phyloP scores from a whole-genome alignment of 257 asterid genomes.

The Capsicum chinense region DNA sequence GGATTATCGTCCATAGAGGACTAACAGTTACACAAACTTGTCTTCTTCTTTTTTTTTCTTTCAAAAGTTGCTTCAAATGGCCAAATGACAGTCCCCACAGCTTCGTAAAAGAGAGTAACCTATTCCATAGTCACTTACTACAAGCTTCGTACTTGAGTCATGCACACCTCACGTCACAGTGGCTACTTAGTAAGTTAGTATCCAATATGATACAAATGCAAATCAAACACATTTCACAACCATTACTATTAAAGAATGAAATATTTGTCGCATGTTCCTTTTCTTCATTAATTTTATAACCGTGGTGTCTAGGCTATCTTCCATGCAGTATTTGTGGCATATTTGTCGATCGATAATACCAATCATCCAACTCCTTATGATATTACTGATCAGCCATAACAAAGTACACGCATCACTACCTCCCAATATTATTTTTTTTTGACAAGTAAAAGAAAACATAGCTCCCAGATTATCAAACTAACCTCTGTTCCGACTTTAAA shows the following conservation, averaged over 20 bases:
- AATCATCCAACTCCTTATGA: not conserved
- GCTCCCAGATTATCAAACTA: constrained; percentile 33
- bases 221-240: constrained; percentile 19
- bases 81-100: not conserved
- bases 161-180: not conserved
- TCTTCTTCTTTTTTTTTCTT: too few relatives aligned
- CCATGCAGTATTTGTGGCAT: not conserved
- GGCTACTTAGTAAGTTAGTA: not conserved
- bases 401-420: not conserved
- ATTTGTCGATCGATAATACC: not conserved
- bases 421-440: not conserved
- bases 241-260: not conserved
- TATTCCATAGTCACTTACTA: not conserved
- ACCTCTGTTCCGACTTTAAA: constrained; percentile 98
- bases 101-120: not conserved
- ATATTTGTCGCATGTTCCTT: too few relatives aligned
- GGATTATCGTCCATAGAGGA: not conserved
- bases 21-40: not conserved
- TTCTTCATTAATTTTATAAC: too few relatives aligned
- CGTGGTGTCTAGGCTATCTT: too few relatives aligned
- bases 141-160: not conserved
- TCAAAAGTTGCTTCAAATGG: not conserved
- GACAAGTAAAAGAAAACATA: not conserved
- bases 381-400: not conserved
- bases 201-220: not conserved